phyloP scores from a whole-genome alignment of 1,284 basidiomycete genomes.

The Marasmius sp. region DNA sequence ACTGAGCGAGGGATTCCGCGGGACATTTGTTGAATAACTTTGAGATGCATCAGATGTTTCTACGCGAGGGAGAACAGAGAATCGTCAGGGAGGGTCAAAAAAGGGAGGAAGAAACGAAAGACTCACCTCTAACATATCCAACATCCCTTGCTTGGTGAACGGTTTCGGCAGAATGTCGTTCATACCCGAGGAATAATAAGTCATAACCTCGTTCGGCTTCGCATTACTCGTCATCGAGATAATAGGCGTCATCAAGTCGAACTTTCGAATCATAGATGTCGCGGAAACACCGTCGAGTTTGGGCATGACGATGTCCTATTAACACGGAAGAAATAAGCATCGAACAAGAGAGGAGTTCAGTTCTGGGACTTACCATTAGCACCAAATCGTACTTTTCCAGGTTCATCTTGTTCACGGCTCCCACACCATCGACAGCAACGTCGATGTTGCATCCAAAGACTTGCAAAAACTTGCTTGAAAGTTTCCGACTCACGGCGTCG shows the following conservation, averaged over 20 bases:
- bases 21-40: slow-evolving; percentile 83
- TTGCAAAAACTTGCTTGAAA: slow-evolving; percentile 92
- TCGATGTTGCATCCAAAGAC: slow-evolving; percentile 95
- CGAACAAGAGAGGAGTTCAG: slow-evolving; percentile 5
- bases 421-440: slow-evolving; percentile 92
- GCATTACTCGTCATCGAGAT: slow-evolving; percentile 97
- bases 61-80: slow-evolving; percentile 24
- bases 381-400: slow-evolving; percentile 93
- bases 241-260: slow-evolving; percentile 93
- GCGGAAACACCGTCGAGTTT: slow-evolving; percentile 90
- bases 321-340: slow-evolving; percentile 6
- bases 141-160: slow-evolving; percentile 88
- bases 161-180: slow-evolving; percentile 98
- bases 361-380: slow-evolving; percentile 71
- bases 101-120: neutral
- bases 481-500: slow-evolving; percentile 85
- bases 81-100: neutral
- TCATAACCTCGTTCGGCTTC: slow-evolving; percentile 88
- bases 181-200: slow-evolving; percentile 92
- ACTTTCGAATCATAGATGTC: slow-evolving; percentile 90
- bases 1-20: slow-evolving; percentile 63
- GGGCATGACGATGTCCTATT: slow-evolving; percentile 91
- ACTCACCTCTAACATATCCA: slow-evolving; percentile 87
- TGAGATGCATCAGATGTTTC: slow-evolving; percentile 94
- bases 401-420: slow-evolving; percentile 96